These are phyloP conservation scores for Lactarius quietus DNA, from an alignment of 768 basidiomycete genomes.

Conservation along the genomic window DNA sequence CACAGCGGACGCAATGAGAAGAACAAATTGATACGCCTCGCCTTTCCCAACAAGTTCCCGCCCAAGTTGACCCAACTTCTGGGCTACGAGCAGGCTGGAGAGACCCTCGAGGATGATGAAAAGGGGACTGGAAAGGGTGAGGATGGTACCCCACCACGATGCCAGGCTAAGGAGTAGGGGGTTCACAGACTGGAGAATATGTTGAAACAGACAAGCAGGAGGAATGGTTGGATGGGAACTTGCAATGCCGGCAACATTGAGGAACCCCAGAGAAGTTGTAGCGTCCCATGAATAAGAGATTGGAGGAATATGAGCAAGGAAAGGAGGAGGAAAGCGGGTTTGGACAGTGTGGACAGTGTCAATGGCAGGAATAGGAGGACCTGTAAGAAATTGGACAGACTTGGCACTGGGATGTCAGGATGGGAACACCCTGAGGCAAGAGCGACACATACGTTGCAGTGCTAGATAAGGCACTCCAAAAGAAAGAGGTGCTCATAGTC, in stretches of 20 bases:
- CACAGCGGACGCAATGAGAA: conserved; percentile 72
- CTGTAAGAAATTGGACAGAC: conserved; percentile 73
- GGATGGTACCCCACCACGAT: conserved; percentile 66
- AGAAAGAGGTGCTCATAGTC: conserved; percentile 53
- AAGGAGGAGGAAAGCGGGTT: conserved; percentile 73
- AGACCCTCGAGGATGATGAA: conserved; percentile 83
- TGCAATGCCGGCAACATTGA: conserved; percentile 71
- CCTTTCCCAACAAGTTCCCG: conserved; percentile 68
- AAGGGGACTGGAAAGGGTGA: conserved; percentile 68
- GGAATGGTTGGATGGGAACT: conserved; percentile 82
- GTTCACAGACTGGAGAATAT: conserved; percentile 65
- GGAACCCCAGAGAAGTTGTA: conserved; percentile 68
- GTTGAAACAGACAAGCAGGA: conserved; percentile 85
- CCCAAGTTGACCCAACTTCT: conserved; percentile 75
- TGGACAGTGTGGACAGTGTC: conserved; percentile 79
- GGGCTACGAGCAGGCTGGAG: conserved; percentile 77
- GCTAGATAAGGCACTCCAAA: conserved; percentile 63
- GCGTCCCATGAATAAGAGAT: conserved; percentile 78
- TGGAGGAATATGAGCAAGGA: conserved; percentile 75
- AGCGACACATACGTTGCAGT: conserved; percentile 41
- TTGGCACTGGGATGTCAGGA: conserved; percentile 31
- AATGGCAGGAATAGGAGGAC: conserved; percentile 82
- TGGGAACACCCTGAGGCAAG: conserved; percentile 8
- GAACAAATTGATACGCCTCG: conserved; percentile 71
- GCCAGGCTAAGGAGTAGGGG: conserved; percentile 56